These are phyloP conservation scores for Leccinum solheimii DNA, from an alignment of 1,284 basidiomycete species.

Conservation along the genomic window DNA sequence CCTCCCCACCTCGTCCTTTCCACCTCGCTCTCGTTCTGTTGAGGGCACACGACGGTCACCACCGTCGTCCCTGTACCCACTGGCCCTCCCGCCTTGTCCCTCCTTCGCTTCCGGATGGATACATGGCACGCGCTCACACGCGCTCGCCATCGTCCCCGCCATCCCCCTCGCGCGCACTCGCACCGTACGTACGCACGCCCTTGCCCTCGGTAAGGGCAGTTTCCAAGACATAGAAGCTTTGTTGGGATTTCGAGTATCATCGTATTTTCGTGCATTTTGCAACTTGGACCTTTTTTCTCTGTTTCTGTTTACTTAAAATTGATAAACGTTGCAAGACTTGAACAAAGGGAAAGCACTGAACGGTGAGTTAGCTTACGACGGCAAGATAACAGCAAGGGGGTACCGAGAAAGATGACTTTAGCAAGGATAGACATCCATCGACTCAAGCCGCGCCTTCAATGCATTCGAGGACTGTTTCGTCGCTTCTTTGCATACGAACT, in stretches of 20 bases:
- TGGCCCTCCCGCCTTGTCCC: too few relatives aligned
- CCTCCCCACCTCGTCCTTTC: too few relatives aligned
- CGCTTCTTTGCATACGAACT: conserved; percentile 10
- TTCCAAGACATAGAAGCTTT: background rate
- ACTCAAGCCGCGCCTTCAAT: conserved; percentile 13
- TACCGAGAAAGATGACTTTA: conserved; percentile 2
- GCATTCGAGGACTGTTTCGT: conserved; percentile 7
- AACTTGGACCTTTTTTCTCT: background rate
- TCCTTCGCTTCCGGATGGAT: too few relatives aligned
- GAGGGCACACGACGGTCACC: too few relatives aligned
- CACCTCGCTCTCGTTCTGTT: background rate
- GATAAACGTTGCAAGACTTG: background rate
- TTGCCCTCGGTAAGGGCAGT: background rate
- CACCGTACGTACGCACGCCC: too few relatives aligned
- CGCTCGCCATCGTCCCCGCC: too few relatives aligned
- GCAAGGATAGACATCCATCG: conserved; percentile 14
- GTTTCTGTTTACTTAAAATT: conserved; percentile 1
- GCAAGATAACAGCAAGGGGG: background rate
- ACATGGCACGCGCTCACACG: too few relatives aligned
- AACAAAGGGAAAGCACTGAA: background rate
- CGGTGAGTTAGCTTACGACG: background rate
- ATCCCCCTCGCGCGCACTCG: too few relatives aligned
- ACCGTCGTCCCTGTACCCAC: too few relatives aligned
- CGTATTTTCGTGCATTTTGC: conserved; percentile 12
- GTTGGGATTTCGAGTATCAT: conserved; percentile 7